Evolutionary conservation across 2,329 filamentous ascomycete genomes (phyloP).

Genomic region (Triangularia setosa): DNA sequence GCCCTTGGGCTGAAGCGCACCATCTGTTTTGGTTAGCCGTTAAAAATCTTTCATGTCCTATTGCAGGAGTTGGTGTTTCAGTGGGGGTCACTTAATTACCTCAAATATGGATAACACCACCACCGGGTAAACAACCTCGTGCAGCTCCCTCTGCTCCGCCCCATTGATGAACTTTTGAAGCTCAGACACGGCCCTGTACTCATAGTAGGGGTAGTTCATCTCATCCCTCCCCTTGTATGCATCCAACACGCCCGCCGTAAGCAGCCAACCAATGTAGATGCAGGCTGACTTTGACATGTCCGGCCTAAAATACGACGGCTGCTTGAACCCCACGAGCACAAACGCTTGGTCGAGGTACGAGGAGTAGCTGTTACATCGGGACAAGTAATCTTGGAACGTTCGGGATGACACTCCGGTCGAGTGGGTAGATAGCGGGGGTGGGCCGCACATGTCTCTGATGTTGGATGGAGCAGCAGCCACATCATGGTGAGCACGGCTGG

Average conservation of each 20-base stretch:
- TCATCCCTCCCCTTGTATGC: constrained; percentile 1
- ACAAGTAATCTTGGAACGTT: constrained; percentile 7
- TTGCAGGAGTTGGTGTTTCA: not conserved
- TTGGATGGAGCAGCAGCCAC: not conserved
- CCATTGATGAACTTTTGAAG: constrained; percentile 7
- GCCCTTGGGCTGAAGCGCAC: constrained; percentile 3
- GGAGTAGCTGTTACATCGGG: constrained; percentile 6
- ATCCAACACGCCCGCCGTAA: constrained; percentile 7
- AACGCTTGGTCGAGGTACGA: constrained; percentile 11
- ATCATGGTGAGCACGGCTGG: not conserved
- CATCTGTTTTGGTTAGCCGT: constrained; percentile 1
- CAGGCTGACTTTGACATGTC: constrained; percentile 12
- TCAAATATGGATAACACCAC: constrained; percentile 11
- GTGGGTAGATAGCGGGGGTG: constrained; percentile 8
- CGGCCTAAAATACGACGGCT: constrained; percentile 9
- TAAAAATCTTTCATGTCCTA: not conserved
- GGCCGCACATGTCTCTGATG: constrained; percentile 8
- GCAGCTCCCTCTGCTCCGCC: constrained; percentile 2
- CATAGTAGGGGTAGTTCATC: constrained; percentile 9
- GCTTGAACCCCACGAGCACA: constrained; percentile 6
- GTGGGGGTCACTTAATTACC: not conserved
- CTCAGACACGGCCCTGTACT: constrained; percentile 6
- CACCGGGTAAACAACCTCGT: constrained; percentile 11
- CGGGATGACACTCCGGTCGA: constrained; percentile 7
- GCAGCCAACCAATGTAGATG: constrained; percentile 12